Conservation (phyloP, 1,284 basidiomycete genomes). For the Hypsizygus ulmarius region DNA sequence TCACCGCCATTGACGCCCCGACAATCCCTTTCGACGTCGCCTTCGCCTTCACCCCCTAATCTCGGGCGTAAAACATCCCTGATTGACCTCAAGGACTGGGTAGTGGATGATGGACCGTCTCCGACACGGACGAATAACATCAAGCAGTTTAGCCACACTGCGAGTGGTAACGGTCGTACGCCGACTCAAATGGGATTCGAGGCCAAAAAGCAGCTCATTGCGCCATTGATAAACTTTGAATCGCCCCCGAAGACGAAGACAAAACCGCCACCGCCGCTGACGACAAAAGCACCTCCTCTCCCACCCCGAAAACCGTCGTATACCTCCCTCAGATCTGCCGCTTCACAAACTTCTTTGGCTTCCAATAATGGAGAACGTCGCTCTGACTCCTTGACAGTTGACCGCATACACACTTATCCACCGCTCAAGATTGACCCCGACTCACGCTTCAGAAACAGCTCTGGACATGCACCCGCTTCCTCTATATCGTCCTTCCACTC, state of each 20-base stretch:
- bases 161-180: conserved; percentile 24
- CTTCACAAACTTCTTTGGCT: conserved; percentile 30
- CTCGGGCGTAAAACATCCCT: conserved; percentile 59
- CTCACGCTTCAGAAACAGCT: conserved; percentile 28
- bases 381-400: conserved; percentile 46
- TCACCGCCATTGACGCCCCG: conserved; percentile 37
- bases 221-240: conserved; percentile 57
- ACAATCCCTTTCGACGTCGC: conserved; percentile 37
- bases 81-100: conserved; percentile 73
- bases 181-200: conserved; percentile 24
- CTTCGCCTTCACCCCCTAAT: conserved; percentile 52
- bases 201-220: conserved; percentile 10
- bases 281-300: conserved; percentile 46
- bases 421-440: conserved; percentile 39
- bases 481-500: conserved; percentile 81
- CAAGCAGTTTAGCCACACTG: conserved; percentile 18
- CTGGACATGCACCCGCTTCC: conserved; percentile 57
- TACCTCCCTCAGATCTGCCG: conserved; percentile 45
- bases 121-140: conserved; percentile 24
- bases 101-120: conserved; percentile 58
- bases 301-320: conserved; percentile 65
- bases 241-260: conserved; percentile 37
- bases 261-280: conserved; percentile 21
- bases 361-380: conserved; percentile 27
- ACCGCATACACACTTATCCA: conserved; percentile 52